phyloP scores from a whole-genome alignment of 257 asterid genomes.

The Lycium ferocissimum region DNA sequence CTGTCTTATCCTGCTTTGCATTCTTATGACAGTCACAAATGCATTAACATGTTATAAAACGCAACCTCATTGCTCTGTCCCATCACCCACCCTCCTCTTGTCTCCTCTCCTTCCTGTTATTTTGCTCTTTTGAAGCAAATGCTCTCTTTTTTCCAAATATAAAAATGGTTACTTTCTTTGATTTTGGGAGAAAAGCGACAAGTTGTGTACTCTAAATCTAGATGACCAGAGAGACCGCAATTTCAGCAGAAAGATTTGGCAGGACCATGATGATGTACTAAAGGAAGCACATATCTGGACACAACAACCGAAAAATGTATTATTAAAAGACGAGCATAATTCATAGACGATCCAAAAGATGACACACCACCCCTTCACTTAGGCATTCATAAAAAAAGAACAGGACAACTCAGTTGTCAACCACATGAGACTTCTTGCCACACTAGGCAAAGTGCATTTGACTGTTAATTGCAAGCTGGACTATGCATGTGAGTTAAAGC shows the following conservation, averaged over 20 bases:
- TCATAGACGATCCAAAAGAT: constrained; percentile 1
- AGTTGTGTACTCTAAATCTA: not conserved
- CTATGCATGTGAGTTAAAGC: not conserved
- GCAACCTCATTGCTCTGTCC: not conserved
- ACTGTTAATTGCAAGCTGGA: not conserved
- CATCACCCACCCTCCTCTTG: not conserved
- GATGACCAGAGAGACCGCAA: not conserved
- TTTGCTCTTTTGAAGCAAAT: not conserved
- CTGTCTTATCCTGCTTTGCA: not conserved
- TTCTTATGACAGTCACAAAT: not conserved
- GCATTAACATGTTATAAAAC: not conserved
- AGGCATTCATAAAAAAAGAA: not conserved
- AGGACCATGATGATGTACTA: not conserved
- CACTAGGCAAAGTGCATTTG: not conserved
- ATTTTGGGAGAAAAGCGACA: not conserved
- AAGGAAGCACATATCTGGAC: not conserved
- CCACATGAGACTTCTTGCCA: not conserved
- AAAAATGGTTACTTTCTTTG: not conserved
- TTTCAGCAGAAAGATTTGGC: not conserved
- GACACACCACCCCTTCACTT: not conserved
- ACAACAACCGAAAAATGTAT: not conserved
- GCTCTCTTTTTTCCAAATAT: not conserved
- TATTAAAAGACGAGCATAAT: not conserved
- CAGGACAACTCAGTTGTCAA: not conserved
- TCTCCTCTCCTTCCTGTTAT: not conserved